Evolutionary conservation across 129 eudicot species (phyloP), one percentile per base, ranked within the genome.

Genomic region (Dittrichia graveolens): DNA sequence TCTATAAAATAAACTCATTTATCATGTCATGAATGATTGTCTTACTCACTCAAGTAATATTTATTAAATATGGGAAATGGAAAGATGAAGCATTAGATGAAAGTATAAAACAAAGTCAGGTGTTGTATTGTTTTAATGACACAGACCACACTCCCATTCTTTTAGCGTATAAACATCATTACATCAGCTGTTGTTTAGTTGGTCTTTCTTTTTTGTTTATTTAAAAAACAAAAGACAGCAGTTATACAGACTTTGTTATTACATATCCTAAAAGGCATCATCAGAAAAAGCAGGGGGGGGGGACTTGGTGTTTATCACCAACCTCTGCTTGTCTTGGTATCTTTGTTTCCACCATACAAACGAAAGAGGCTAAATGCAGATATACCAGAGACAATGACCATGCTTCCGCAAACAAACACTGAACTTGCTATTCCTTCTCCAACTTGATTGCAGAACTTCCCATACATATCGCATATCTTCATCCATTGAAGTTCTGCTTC

Each of bases 281-380:
- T 24, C 31, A 24, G 31, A 24, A 24, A 53, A 56, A 66, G 45
- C 67, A 44, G 58, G 35, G n/a, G 37, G 41, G 58, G 35, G n/a
- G 37, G 41, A 47, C 40, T 44, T 77, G 34, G 70, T 14, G 6
- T 6, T 18, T 9, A 64, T 67, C 75, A 87, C 87, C 96, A 86
- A 61, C 71, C 54, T 6, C 61, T 79, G 57, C 72, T 65, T 55
- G 47, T 82, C 86, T 81, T 83, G 46, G 46, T 41, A 16, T 72
- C 83, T 71, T 85, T 85, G 52, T 76, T 79, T 19, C 66, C 85
- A 34, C 92, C 91, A 42, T 88, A 92, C 82, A 92, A 61, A 12
- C 97, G 94, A 45, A 92, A 92, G 73, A 92, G 83, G 66, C 91
- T 81, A 69, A 86, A 92, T 10, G 91, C 91, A 0, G 97, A 92